Evolutionary conservation across 2,329 filamentous ascomycete genomes (phyloP), one percentile per base, ranked within the genome.

Genomic region (Claviceps maximensis): DNA sequence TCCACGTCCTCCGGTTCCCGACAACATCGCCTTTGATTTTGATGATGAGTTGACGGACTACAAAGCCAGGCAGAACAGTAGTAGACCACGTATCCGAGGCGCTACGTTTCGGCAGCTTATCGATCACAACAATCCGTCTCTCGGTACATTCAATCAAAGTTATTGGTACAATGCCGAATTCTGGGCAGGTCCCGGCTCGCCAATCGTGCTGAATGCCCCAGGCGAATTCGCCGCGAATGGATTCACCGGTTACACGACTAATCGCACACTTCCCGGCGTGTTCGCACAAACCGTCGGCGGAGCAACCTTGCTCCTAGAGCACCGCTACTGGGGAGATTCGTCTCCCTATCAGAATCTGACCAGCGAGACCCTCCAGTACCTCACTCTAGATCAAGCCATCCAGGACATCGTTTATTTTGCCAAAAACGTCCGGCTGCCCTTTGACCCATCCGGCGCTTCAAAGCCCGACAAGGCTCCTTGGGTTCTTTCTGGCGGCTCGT

Each of bases 141-240:
- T 78, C 13, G 83, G 68, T 33, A 79, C 71, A 2, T 93, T 89
- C 65, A 67, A 77, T 41, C 73, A 89, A 50, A 78, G 87, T 10
- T 94, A 90, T 71, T 93, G 83, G 82, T 89, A 89, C 61, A 87
- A 90, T 63, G 79, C 82, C 5, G 77, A 76, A 41, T 77, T 84
- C 70, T 93, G 90, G 70, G 74, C 82, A 62, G 72, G 77, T 0
- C 87, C 87, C 10, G 87, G 87, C 0, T 87, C 87, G 0, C 84
- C 93, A 25, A 83, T 93, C 56, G 76, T 91, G 9, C 72, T 93
- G 9, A 75, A 82, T 47, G 76, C 77, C 8, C 61, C 71, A 67
- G 86, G 86, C 29, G 87, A 93, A 69, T 82, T 78, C 1, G 70
- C 69, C 56, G 83, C 74, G 6, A 68, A 64, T 12, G 77, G 64